Percentiles rank a stretch among this genome's conserved stretches.
Conservation (phyloP, 768 basidiomycete genomes). For the Candolleomyces eurysporus region DNA sequence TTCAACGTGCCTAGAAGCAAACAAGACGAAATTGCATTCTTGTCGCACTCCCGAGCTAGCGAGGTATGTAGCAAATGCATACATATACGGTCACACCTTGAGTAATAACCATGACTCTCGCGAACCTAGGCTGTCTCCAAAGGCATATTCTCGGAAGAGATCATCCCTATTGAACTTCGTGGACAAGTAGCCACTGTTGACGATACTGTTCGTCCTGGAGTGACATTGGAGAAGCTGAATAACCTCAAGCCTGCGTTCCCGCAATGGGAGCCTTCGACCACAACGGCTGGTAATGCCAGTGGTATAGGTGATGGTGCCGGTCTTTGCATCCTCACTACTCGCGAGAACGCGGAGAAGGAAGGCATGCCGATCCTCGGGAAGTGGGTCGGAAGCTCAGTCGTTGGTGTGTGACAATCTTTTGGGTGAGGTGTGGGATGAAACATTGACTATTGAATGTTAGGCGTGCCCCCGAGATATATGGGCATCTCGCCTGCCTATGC, state of each 20-base stretch:
- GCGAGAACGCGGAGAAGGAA: constrained; percentile 70
- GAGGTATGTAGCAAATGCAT: constrained; percentile 36
- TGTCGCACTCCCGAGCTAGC: constrained; percentile 80
- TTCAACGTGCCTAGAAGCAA: constrained; percentile 76
- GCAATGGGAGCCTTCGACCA: constrained; percentile 66
- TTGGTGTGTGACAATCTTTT: constrained; percentile 47
- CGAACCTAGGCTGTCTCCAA: constrained; percentile 52
- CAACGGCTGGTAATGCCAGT: constrained; percentile 85
- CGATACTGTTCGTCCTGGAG: constrained; percentile 85
- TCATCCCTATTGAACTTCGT: constrained; percentile 78
- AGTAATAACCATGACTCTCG: neutral
- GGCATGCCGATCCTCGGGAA: constrained; percentile 82
- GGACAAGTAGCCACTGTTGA: constrained; percentile 69
- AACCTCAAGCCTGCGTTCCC: constrained; percentile 87
- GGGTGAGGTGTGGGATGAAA: neutral
- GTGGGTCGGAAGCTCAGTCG: constrained; percentile 74
- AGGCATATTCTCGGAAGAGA: constrained; percentile 84
- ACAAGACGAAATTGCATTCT: constrained; percentile 88
- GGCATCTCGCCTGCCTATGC: constrained; percentile 73
- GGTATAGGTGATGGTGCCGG: constrained; percentile 94
- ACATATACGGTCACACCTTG: neutral
- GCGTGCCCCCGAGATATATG: constrained; percentile 77
- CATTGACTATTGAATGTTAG: constrained; percentile 28
- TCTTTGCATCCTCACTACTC: constrained; percentile 76
- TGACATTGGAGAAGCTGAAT: constrained; percentile 72